These are phyloP conservation scores for Calonectria pseudoturangicola DNA, from an alignment of 2,329 filamentous ascomycete species.

Conservation along the genomic window DNA sequence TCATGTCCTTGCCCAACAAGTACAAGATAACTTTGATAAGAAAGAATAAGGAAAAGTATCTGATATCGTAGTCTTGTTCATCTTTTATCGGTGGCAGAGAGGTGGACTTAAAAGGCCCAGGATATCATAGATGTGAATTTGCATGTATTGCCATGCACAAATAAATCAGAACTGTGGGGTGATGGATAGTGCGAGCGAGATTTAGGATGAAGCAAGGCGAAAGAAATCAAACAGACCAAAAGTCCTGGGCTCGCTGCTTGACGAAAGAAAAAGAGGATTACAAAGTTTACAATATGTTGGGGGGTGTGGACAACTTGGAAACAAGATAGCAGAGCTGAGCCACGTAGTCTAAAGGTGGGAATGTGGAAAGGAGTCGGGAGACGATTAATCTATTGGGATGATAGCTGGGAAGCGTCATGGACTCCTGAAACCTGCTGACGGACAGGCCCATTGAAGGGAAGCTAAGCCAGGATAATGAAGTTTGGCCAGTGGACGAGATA, in stretches of 20 bases:
- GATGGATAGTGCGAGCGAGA: background rate
- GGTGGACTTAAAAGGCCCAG: background rate
- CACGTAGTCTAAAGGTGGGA: background rate
- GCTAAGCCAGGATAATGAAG: background rate
- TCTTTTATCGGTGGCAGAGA: background rate
- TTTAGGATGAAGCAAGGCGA: background rate
- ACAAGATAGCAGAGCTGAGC: background rate
- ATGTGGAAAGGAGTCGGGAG: background rate
- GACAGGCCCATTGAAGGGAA: background rate
- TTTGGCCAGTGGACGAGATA: background rate
- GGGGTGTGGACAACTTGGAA: background rate
- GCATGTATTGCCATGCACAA: background rate
- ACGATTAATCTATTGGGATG: background rate
- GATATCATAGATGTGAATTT: background rate
- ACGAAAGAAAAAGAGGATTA: background rate
- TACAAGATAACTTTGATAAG: no score
- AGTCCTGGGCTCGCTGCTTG: background rate
- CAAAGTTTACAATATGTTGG: background rate
- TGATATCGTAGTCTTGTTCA: background rate
- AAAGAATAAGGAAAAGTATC: background rate
- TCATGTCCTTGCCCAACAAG: no score
- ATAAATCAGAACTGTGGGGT: no score
- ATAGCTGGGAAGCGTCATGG: background rate
- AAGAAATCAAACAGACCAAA: constrained; percentile 1
- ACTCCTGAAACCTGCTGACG: background rate